Conservation (phyloP, 306 rosid species). For the Malus asiatica region DNA sequence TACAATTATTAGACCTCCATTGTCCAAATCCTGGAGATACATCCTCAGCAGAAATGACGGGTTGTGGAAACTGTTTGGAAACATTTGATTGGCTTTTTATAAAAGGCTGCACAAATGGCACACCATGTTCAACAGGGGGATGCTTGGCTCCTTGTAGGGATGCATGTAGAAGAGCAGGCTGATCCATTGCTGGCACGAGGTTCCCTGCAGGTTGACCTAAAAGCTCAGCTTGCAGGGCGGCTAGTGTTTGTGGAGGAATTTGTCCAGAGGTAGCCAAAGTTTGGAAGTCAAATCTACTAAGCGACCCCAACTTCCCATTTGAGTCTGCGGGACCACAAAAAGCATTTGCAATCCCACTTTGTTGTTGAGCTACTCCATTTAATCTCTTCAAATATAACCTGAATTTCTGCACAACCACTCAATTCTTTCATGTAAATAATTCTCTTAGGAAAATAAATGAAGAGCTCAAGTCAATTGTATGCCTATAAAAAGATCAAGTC, state of each 20-base stretch:
- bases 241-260: conserved; percentile 66
- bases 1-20: conserved; percentile 38
- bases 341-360: conserved; percentile 47
- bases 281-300: conserved; percentile 41
- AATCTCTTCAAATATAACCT: conserved; percentile 58
- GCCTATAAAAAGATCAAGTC: neutral
- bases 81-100: conserved; percentile 37
- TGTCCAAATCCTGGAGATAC: conserved; percentile 37
- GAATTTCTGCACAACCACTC: conserved; percentile 41
- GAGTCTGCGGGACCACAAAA: conserved; percentile 44
- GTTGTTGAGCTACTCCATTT: conserved; percentile 57
- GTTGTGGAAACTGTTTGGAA: conserved; percentile 32
- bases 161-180: conserved; percentile 45
- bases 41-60: conserved; percentile 36
- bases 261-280: conserved; percentile 65
- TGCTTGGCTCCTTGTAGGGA: conserved; percentile 36
- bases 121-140: conserved; percentile 34
- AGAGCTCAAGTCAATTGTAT: neutral
- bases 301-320: conserved; percentile 41
- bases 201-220: conserved; percentile 47
- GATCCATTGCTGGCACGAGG: conserved; percentile 34
- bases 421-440: neutral
- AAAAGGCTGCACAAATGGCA: conserved; percentile 40
- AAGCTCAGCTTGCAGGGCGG: conserved; percentile 68
- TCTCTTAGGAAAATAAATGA: neutral